These are phyloP conservation scores for Whalleya microplaca DNA, from an alignment of 2,329 filamentous ascomycete genomes.

Conservation along the genomic window DNA sequence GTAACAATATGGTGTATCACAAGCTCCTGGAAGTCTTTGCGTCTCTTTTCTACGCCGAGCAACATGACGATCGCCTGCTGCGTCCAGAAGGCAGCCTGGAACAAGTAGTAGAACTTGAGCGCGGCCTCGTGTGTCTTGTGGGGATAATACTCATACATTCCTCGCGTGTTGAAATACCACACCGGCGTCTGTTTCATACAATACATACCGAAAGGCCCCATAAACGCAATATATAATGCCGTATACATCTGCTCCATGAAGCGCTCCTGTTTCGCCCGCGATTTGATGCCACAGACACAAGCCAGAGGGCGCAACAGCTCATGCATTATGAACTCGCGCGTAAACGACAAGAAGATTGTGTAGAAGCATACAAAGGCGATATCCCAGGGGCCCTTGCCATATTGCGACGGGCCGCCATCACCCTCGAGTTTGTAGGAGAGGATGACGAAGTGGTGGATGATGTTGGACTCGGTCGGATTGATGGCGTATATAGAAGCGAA, in stretches of 20 bases:
- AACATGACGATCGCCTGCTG: conserved; percentile 74
- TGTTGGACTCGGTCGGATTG: conserved; percentile 67
- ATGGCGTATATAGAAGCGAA: conserved; percentile 62
- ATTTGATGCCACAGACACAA: conserved; percentile 59
- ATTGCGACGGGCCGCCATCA: conserved; percentile 55
- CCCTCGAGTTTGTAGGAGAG: conserved; percentile 67
- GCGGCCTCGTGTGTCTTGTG: conserved; percentile 65
- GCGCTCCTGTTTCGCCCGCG: conserved; percentile 65
- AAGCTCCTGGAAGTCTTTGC: conserved; percentile 76
- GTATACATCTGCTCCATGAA: conserved; percentile 82
- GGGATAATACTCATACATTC: conserved; percentile 74
- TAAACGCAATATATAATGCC: conserved; percentile 69
- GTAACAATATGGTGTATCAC: conserved; percentile 75
- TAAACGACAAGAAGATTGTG: conserved; percentile 71
- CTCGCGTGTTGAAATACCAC: conserved; percentile 75
- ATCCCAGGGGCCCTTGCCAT: conserved; percentile 71
- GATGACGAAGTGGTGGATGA: conserved; percentile 67
- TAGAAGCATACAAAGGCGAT: conserved; percentile 74
- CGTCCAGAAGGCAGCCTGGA: conserved; percentile 75
- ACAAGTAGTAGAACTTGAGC: conserved; percentile 77
- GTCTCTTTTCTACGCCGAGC: conserved; percentile 70
- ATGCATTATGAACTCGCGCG: conserved; percentile 76
- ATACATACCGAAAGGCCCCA: conserved; percentile 70
- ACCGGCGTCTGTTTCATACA: conserved; percentile 71
- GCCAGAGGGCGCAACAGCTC: conserved; percentile 68